Percentiles rank a stretch among this genome's conserved stretches.
Evolutionary conservation across 1,139 yeast genomes (phyloP).

Genomic region (Yamadazyma spencermartinsiae): DNA sequence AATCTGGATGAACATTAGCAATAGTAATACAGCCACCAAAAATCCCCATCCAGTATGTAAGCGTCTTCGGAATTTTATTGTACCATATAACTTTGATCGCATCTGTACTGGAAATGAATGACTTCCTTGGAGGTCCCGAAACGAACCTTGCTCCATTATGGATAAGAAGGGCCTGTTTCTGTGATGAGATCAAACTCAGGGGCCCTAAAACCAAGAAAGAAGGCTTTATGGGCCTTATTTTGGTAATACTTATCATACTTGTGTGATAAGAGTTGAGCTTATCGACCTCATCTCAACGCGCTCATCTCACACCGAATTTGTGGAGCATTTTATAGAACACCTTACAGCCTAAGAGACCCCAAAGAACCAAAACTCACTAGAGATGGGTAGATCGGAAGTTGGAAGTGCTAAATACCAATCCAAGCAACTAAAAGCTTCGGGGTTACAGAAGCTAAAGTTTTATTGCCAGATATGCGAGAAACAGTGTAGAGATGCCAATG

Average conservation of each 20-base stretch:
- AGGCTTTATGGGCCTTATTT: too few species aligned
- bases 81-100: slow-evolving; percentile 30
- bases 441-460: slow-evolving; percentile 80
- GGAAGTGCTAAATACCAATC: slow-evolving; percentile 84
- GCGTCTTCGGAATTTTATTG: slow-evolving; percentile 25
- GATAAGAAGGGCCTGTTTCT: too few species aligned
- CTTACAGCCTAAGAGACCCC: neutral
- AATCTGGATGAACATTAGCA: slow-evolving; percentile 40
- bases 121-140: slow-evolving; percentile 30
- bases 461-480: slow-evolving; percentile 92
- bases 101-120: slow-evolving; percentile 28
- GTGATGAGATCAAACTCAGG: too few species aligned
- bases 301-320: too few species aligned
- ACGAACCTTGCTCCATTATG: neutral
- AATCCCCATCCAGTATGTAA: slow-evolving; percentile 29
- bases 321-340: too few species aligned
- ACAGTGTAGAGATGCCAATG: slow-evolving; percentile 95
- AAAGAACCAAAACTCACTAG: slow-evolving; percentile 10
- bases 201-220: too few species aligned
- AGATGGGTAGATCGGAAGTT: slow-evolving; percentile 53
- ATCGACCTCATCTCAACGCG: neutral
- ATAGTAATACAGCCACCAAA: slow-evolving; percentile 25
- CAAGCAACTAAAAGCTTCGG: slow-evolving; percentile 77
- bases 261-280: too few species aligned
- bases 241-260: too few species aligned